phyloP scores from a whole-genome alignment of 768 basidiomycete genomes.

The Russula dissimulans region DNA sequence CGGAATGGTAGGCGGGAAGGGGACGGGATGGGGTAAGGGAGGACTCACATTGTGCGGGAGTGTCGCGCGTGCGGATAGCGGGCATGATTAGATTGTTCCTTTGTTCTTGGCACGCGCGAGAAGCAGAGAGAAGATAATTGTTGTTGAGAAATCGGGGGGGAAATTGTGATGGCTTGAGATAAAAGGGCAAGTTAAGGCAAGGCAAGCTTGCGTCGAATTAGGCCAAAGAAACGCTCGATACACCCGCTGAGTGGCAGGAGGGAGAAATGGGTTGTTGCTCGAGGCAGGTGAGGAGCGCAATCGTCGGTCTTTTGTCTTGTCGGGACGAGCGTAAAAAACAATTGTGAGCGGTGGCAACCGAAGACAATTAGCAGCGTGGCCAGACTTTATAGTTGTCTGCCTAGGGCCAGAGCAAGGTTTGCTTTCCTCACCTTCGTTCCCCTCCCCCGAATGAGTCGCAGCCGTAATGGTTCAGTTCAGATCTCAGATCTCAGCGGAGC shows the following conservation, averaged over 20 bases:
- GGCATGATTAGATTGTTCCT: conserved; percentile 48
- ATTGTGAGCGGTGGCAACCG: conserved; percentile 20
- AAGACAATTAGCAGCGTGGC: conserved; percentile 17
- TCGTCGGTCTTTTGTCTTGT: conserved; percentile 17
- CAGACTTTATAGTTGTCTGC: conserved; percentile 14
- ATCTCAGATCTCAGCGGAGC: conserved; percentile 2
- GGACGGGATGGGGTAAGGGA: not conserved
- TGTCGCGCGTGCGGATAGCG: conserved; percentile 71
- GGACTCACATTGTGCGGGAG: conserved; percentile 41
- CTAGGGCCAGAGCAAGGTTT: not conserved
- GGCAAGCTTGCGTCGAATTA: conserved; percentile 7
- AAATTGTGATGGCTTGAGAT: not conserved
- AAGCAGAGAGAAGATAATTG: conserved; percentile 1
- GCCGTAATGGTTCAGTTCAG: conserved; percentile 16
- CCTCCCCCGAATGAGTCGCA: conserved; percentile 6
- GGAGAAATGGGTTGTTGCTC: conserved; percentile 18
- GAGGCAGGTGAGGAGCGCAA: not conserved
- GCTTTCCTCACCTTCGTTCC: not conserved
- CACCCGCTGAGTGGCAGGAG: conserved; percentile 18
- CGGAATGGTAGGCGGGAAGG: not conserved
- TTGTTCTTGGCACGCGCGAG: conserved; percentile 5
- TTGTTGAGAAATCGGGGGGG: conserved; percentile 3
- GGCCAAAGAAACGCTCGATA: conserved; percentile 8
- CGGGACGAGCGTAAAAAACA: conserved; percentile 16
- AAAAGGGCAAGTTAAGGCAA: conserved; percentile 14